These are phyloP conservation scores for Ophiostoma tasmaniense DNA, from an alignment of 2,329 filamentous ascomycete genomes.

Conservation along the genomic window DNA sequence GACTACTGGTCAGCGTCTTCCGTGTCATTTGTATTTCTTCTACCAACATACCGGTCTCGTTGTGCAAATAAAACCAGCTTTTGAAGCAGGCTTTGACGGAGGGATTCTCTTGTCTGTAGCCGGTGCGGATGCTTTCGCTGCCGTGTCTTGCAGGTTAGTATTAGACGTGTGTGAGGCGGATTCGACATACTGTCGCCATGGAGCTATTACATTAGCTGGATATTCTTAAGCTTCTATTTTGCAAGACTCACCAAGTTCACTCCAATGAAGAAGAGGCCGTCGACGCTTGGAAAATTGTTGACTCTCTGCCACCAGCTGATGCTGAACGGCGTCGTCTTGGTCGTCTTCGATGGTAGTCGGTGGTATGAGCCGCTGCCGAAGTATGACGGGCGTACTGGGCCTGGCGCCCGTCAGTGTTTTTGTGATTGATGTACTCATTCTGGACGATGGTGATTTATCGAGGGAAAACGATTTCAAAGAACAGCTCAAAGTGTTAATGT, in stretches of 20 bases:
- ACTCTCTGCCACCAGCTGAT: background rate
- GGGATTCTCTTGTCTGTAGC: conserved; percentile 1
- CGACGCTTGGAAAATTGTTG: background rate
- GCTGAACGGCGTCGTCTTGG: background rate
- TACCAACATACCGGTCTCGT: background rate
- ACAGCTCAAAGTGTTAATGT: background rate
- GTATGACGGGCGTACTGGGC: background rate
- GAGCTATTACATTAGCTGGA: background rate
- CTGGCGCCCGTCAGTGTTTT: background rate
- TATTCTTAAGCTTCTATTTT: background rate
- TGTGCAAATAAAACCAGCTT: background rate
- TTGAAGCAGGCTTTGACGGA: background rate
- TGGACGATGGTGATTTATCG: background rate
- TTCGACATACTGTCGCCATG: background rate
- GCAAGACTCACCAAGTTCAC: background rate
- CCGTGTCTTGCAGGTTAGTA: background rate
- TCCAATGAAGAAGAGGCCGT: background rate
- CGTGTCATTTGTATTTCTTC: background rate
- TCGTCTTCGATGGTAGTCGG: background rate
- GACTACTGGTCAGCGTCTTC: background rate
- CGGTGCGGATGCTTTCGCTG: background rate
- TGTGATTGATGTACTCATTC: background rate
- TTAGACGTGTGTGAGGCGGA: background rate
- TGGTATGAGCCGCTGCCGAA: background rate
- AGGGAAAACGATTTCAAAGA: too few species aligned